Evolutionary conservation across 257 asterid species (phyloP).

Genomic region (Nicotiana sylvestris): DNA sequence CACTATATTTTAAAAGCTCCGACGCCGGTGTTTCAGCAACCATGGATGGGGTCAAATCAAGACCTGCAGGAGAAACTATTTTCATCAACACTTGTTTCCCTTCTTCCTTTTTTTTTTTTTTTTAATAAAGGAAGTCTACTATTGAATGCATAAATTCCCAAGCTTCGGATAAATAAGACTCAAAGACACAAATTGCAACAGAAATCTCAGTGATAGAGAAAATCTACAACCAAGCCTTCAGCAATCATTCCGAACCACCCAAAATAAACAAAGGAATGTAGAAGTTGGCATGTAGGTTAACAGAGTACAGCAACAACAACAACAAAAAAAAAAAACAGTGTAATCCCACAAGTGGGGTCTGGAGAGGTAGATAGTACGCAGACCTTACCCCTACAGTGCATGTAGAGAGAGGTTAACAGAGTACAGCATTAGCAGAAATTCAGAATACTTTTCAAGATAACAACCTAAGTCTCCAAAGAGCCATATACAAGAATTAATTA

Average conservation of each 20-base stretch:
- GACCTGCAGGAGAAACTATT: slow-evolving; percentile 24
- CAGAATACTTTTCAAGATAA: not conserved
- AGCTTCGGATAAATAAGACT: not conserved
- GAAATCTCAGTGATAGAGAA: not conserved
- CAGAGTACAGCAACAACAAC: no score
- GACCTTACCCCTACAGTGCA: no score
- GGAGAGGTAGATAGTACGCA: no score
- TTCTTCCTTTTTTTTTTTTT: no score
- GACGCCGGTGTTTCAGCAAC: no score
- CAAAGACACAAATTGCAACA: not conserved
- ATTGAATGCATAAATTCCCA: not conserved
- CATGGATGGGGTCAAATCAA: slow-evolving; percentile 28
- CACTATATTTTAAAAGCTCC: slow-evolving; percentile 32
- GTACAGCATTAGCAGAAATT: not conserved
- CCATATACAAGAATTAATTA: no score
- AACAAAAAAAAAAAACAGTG: no score
- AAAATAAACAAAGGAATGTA: not conserved
- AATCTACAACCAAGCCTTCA: not conserved
- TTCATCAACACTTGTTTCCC: not conserved
- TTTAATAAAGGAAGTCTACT: not conserved
- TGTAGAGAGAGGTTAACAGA: not conserved
- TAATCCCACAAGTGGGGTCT: no score
- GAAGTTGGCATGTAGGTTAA: not conserved
- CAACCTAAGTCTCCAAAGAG: not conserved
- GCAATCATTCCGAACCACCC: not conserved